A percentile compares a stretch with the other conserved stretches of the same genome.
Conservation (phyloP, 805 yeast species). For the Starmerella bombicola region DNA sequence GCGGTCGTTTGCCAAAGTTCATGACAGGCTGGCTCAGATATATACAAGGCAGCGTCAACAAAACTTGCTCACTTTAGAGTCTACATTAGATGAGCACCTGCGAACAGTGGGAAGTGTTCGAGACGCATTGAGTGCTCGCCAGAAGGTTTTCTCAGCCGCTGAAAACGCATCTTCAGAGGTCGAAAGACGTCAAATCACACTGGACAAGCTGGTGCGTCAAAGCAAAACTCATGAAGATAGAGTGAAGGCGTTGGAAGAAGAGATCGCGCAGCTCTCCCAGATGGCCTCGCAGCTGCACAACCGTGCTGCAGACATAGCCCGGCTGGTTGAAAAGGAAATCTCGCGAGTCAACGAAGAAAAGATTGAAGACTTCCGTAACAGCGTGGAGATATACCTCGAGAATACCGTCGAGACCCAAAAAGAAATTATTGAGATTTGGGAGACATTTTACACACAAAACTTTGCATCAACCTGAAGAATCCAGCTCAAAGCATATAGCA, state of each 20-base stretch:
- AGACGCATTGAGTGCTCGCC: constrained; percentile 61
- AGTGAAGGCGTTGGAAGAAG: constrained; percentile 43
- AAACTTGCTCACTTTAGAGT: constrained; percentile 74
- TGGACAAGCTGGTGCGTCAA: constrained; percentile 37
- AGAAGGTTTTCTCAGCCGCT: constrained; percentile 40
- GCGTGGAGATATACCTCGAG: constrained; percentile 83
- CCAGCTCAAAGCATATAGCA: too few species aligned
- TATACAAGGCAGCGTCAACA: constrained; percentile 68
- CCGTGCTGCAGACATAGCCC: constrained; percentile 52
- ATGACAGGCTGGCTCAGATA: constrained; percentile 55
- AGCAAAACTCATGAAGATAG: constrained; percentile 52
- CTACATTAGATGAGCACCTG: constrained; percentile 76
- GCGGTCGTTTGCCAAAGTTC: constrained; percentile 57
- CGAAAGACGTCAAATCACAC: constrained; percentile 35
- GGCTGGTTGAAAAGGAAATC: constrained; percentile 55
- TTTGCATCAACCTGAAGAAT: constrained; percentile 10
- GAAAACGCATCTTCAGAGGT: constrained; percentile 37
- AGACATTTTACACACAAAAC: constrained; percentile 41
- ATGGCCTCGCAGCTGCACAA: constrained; percentile 43
- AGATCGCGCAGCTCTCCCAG: constrained; percentile 43
- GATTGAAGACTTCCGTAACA: constrained; percentile 70
- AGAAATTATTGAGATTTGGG: constrained; percentile 45
- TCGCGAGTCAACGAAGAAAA: constrained; percentile 58
- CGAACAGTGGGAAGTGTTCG: constrained; percentile 65
- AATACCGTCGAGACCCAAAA: constrained; percentile 86